Conservation (phyloP, 192 early-diverging fungal species). For the Podochytrium sp. region DNA sequence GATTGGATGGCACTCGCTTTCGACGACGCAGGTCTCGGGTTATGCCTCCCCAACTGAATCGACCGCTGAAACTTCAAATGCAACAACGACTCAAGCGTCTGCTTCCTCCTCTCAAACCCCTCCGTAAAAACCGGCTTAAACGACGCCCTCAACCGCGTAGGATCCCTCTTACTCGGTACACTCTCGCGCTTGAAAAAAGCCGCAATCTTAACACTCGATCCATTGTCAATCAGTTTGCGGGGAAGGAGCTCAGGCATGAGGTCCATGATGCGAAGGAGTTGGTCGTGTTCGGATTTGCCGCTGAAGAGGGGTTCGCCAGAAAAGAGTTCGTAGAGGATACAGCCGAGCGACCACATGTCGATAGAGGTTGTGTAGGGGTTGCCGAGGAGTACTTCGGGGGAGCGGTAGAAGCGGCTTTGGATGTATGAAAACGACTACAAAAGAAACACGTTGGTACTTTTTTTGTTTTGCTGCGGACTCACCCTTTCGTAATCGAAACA, state of each 20-base stretch:
- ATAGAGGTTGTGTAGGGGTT: constrained; percentile 41
- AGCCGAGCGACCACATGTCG: constrained; percentile 55
- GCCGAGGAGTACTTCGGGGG: constrained; percentile 51
- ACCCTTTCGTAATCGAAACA: constrained; percentile 47
- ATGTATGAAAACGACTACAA: constrained; percentile 45
- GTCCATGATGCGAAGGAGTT: constrained; percentile 38
- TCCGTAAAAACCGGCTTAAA: no score
- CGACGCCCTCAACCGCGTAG: no score
- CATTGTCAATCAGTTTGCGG: not conserved
- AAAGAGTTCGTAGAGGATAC: constrained; percentile 48
- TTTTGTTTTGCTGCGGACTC: no score
- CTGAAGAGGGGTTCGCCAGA: constrained; percentile 49
- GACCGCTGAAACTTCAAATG: constrained; percentile 13
- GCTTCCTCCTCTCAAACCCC: not conserved
- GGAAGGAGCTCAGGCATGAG: constrained; percentile 33
- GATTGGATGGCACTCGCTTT: not conserved
- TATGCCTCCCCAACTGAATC: constrained; percentile 2
- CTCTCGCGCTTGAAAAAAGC: not conserved
- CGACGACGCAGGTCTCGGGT: not conserved
- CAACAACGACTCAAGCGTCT: not conserved
- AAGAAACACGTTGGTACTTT: not conserved
- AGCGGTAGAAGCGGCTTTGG: constrained; percentile 49
- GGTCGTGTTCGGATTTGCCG: constrained; percentile 49
- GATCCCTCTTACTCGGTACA: not conserved
- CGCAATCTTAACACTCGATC: not conserved